A percentile compares a stretch with the other conserved stretches of the same genome.
Evolutionary conservation across 805 yeast genomes (phyloP).

Genomic region (Wickerhamiella domercqiae): DNA sequence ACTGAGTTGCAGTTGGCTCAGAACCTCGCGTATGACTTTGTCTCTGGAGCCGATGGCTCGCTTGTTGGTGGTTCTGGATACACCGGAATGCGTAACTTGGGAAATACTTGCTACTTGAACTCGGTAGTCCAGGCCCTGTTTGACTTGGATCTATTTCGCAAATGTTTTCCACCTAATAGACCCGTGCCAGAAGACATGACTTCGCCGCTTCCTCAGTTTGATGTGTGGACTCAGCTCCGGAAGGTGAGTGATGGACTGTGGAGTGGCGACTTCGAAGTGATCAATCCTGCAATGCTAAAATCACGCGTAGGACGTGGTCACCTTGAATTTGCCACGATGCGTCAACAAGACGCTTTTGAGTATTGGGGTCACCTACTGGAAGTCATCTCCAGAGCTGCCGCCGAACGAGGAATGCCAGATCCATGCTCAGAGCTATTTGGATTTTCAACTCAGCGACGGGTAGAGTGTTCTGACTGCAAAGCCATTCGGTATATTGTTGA

Average conservation of each 20-base stretch:
- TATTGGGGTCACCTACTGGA: slow-evolving; percentile 57
- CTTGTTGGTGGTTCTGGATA: slow-evolving; percentile 63
- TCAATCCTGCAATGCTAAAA: slow-evolving; percentile 65
- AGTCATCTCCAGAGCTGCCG: slow-evolving; percentile 30
- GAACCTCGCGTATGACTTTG: slow-evolving; percentile 85
- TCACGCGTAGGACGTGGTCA: slow-evolving; percentile 62
- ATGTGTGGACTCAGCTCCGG: slow-evolving; percentile 57
- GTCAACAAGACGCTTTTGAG: slow-evolving; percentile 93
- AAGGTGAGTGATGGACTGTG: slow-evolving; percentile 67
- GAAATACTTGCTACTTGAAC: slow-evolving; percentile 83
- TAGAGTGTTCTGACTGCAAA: slow-evolving; percentile 43
- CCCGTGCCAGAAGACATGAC: slow-evolving; percentile 22
- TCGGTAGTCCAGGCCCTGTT: slow-evolving; percentile 66
- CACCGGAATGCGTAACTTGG: slow-evolving; percentile 79
- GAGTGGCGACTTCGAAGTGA: slow-evolving; percentile 55
- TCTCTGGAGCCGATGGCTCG: slow-evolving; percentile 40
- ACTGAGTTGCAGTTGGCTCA: slow-evolving; percentile 87
- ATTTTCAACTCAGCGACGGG: slow-evolving; percentile 48
- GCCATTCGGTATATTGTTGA: slow-evolving; percentile 44
- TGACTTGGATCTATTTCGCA: slow-evolving; percentile 24
- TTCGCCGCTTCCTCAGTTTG: slow-evolving; percentile 38
- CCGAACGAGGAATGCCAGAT: slow-evolving; percentile 14
- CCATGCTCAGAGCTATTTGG: slow-evolving; percentile 42
- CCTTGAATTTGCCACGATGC: slow-evolving; percentile 67
- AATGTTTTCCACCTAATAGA: slow-evolving; percentile 17